Conservation (phyloP, 2,329 filamentous ascomycete genomes). For the Fusarium brachygibbosum region DNA sequence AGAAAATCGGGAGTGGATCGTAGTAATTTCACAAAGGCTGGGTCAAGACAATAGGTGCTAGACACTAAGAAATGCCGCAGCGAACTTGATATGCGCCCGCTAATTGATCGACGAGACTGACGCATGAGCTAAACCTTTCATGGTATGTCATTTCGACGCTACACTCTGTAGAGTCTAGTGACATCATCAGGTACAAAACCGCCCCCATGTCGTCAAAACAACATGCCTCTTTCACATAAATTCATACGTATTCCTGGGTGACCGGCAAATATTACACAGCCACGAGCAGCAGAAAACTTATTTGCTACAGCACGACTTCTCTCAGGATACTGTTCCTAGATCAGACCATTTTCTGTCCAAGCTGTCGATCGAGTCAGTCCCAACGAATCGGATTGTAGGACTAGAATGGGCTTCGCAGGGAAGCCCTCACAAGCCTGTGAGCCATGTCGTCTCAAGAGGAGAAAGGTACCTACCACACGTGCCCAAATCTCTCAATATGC, state of each 20-base stretch:
- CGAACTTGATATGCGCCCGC: neutral
- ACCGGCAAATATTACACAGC: neutral
- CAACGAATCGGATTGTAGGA: neutral
- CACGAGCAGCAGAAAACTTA: neutral
- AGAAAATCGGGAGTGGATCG: neutral
- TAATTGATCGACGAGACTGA: neutral
- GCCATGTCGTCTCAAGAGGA: conserved; percentile 10
- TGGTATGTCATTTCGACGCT: conserved; percentile 15
- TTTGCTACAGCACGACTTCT: neutral
- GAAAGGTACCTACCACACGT: conserved; percentile 6
- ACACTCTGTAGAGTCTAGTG: neutral
- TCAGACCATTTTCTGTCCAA: accelerated
- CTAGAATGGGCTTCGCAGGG: conserved; percentile 7
- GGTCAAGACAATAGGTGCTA: neutral
- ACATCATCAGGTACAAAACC: neutral
- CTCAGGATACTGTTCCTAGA: no score
- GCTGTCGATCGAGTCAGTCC: neutral
- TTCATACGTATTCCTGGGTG: neutral
- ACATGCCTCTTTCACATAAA: conserved; percentile 6
- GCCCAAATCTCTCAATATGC: neutral
- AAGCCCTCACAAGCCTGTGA: conserved; percentile 14
- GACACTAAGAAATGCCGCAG: no score
- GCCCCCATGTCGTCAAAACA: neutral
- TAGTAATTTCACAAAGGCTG: neutral
- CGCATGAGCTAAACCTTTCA: conserved; percentile 1